Conservation (phyloP, 768 basidiomycete genomes). For the Lentinus tigrinus region DNA sequence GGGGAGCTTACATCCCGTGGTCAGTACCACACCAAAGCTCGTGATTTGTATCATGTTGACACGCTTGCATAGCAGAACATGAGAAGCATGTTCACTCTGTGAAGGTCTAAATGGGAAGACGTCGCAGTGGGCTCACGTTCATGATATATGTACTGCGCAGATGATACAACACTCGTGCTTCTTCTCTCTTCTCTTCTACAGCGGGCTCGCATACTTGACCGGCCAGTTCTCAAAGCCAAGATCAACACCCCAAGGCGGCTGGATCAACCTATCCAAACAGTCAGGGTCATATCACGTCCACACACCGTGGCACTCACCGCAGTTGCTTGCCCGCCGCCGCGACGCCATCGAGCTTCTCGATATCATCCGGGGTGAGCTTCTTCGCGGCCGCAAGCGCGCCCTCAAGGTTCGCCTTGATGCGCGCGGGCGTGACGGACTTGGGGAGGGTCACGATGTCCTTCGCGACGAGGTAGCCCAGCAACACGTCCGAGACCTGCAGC, state of each 20-base stretch:
- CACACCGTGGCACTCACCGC: constrained; percentile 34
- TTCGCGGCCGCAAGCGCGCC: constrained; percentile 48
- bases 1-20: too few relatives aligned
- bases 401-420: constrained; percentile 60
- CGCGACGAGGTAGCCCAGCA: constrained; percentile 65
- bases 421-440: constrained; percentile 72
- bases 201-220: neutral
- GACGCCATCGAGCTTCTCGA: constrained; percentile 56
- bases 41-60: too few relatives aligned
- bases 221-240: constrained; percentile 73
- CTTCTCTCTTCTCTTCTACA: neutral
- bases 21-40: too few relatives aligned
- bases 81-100: too few relatives aligned
- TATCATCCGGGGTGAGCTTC: constrained; percentile 50
- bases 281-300: neutral
- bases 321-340: constrained; percentile 63
- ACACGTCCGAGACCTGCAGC: constrained; percentile 53
- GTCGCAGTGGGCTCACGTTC: too few relatives aligned
- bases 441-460: constrained; percentile 68
- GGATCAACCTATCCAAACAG: constrained; percentile 45
- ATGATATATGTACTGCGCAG: neutral
- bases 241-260: constrained; percentile 68
- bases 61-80: too few relatives aligned
- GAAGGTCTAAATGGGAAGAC: too few relatives aligned
- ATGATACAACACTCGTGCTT: too few relatives aligned